A percentile compares a stretch with the other conserved stretches of the same genome.
These are phyloP conservation scores for Priceomyces medius DNA, from an alignment of 805 yeast genomes.

Conservation along the genomic window DNA sequence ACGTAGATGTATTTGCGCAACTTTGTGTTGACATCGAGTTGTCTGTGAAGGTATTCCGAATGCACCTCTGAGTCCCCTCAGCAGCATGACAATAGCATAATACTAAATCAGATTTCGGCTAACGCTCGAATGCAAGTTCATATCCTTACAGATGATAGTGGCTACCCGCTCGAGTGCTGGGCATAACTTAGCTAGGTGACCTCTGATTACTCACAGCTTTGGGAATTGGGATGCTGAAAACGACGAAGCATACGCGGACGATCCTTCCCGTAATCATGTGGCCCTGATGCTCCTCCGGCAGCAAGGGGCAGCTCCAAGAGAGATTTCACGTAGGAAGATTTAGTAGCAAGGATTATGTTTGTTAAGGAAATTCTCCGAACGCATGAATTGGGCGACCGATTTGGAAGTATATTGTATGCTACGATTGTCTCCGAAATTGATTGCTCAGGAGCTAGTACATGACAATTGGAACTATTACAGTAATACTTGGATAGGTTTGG, in stretches of 20 bases:
- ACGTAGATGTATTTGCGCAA: not conserved
- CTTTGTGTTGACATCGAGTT: not conserved
- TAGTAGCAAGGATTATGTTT: not conserved
- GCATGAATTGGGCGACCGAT: not conserved
- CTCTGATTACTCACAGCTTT: not conserved
- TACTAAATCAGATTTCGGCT: slow-evolving; percentile 4
- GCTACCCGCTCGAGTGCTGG: no score
- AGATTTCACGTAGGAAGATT: not conserved
- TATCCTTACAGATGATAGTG: not conserved
- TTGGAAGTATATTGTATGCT: slow-evolving; percentile 4
- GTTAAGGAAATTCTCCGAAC: not conserved
- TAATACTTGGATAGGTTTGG: not conserved
- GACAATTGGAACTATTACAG: slow-evolving; percentile 2
- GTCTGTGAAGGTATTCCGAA: not conserved
- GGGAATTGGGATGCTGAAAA: not conserved
- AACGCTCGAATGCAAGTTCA: slow-evolving; percentile 1
- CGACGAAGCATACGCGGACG: not conserved
- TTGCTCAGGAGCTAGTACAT: slow-evolving; percentile 5
- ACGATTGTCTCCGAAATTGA: not conserved
- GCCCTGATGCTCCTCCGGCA: not conserved
- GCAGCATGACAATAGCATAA: not conserved
- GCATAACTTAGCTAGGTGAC: no score
- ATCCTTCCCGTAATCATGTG: not conserved
- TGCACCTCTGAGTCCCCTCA: slow-evolving; percentile 1
- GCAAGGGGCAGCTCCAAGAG: not conserved